Base-by-base conservation (phyloP, 2,329 filamentous ascomycete species). In the Bipolaris oryzae region DNA sequence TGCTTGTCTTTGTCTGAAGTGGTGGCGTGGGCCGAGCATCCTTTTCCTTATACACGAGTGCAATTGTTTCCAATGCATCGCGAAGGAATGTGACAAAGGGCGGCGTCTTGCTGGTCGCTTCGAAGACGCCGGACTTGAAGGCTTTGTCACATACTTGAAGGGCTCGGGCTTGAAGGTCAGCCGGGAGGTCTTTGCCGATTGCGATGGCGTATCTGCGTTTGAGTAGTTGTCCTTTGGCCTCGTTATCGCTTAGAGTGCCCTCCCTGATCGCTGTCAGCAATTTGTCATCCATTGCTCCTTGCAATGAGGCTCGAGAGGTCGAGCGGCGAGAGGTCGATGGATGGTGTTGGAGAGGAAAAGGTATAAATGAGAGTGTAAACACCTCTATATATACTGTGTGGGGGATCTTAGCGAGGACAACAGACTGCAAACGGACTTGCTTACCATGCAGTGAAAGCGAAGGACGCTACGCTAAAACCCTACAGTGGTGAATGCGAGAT, bases 81-180 rank as follows among this genome's bases (percentile, higher is more conserved):
- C 39, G 37, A 7, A 57, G 11, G 4, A 57, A 6, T 2, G 5
- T 28, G 21, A 45, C 43, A 7, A 53, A 33, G 9, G 44, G 49
- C 7, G 20, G 20, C 10, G 31, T 21, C 7, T 16, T 18, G 18
- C 13, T 20, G 7, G 44, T 38, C 5, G 54, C 46, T 7, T 28
- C 6, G 18, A 42, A 25, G 5, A 46, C 28, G 13, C 49, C 42
- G 34, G 23, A 31, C 10, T 43, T 41, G 15, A 55, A 34, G 21
- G 55, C 55, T 3, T 25, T 10, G n/a, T 54, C 41, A 37, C 54
- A 50, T 15, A 39, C 20, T 1, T 16, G 7, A 21, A 41, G 3
- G 13, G 45, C 50, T 10, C 46, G 41, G 16, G n/a, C 16, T 7
- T 16, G 50, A 9, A 54, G 7, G 3, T 58, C 50, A 18, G 46